Evolutionary conservation across 2,329 filamentous ascomycete genomes (phyloP), one percentile per base, ranked within the genome.

Genomic region (Rhinocladiella similis): DNA sequence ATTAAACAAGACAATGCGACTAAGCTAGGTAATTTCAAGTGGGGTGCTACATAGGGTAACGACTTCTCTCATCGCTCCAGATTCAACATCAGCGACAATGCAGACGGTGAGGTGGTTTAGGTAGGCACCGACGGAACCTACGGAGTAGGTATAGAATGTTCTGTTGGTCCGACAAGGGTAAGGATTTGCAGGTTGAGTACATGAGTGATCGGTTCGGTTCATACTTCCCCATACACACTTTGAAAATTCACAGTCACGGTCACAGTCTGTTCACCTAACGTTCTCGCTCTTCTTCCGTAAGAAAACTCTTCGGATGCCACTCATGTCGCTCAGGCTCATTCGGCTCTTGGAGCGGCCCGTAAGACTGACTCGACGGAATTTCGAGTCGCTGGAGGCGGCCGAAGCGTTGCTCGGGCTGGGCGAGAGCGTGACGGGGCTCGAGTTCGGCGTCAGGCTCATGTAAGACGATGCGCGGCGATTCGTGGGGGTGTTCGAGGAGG

Each of bases 251-350:
- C 16, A 33, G 18, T 33, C 25, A 18, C 18, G 12, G 16, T 33
- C 29, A 3, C 7, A 20, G 16, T n/a, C 18, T 10, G 27, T 35
- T 42, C 47, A 48, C 39, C 35, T 55, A 12, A 42, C 35, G 43
- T 49, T 42, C 12, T 56, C 56, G 3, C 53, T 60, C 43, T 64
- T 66, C 50, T 56, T 64, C 20, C 63, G 56, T 43, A 66, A 47
- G 56, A 66, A 66, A 5, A 66, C 64, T 27, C 64, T 42, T 43
- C 57, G 62, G 39, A 66, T 66, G 5, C 64, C 64, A 14, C 64
- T 50, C 36, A 66, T 61, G 51, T 66, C 63, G 29, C 56, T 47
- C 29, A 66, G 45, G 33, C 62, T 63, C 53, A 63, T 59, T 14
- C 63, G 60, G 38, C 53, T 57, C 47, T 56, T 59, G 9, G 59